Evolutionary conservation across 164 flowering plant genomes (phyloP).

Genomic region (Akebia trifoliata): DNA sequence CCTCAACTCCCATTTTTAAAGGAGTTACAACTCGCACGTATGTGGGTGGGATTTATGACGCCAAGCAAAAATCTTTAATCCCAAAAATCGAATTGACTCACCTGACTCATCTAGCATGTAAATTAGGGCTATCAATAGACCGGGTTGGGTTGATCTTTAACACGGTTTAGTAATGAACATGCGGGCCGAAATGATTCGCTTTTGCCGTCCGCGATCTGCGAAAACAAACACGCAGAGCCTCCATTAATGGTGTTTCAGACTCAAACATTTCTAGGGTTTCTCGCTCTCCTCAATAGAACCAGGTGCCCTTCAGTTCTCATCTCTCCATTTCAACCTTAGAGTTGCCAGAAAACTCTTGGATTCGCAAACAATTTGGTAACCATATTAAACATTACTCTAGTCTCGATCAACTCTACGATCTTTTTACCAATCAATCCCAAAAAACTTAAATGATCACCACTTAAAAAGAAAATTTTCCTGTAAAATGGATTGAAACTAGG

Average conservation of each 20-base stretch:
- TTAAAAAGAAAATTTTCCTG: conserved; percentile 9
- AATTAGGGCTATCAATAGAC: too few relatives aligned
- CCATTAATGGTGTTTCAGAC: conserved; percentile 12
- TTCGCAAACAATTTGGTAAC: conserved; percentile 2
- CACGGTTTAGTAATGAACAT: too few relatives aligned
- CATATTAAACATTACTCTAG: background rate
- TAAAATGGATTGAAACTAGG: conserved; percentile 9
- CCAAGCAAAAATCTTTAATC: too few relatives aligned
- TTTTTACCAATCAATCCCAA: conserved; percentile 32
- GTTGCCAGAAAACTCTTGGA: background rate
- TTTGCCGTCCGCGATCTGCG: too few relatives aligned
- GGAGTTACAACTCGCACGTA: too few relatives aligned
- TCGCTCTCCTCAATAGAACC: conserved; percentile 9
- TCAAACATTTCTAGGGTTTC: conserved; percentile 7
- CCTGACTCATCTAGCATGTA: too few relatives aligned
- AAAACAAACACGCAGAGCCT: too few relatives aligned
- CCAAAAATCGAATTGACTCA: too few relatives aligned
- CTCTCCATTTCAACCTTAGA: conserved; percentile 26
- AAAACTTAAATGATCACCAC: conserved; percentile 15
- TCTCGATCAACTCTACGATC: conserved; percentile 44
- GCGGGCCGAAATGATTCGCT: too few relatives aligned
- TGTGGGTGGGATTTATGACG: too few relatives aligned
- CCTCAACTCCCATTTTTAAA: too few relatives aligned
- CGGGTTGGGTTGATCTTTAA: too few relatives aligned
- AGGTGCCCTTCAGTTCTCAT: conserved; percentile 22